Evolutionary conservation across 768 basidiomycete species (phyloP), one percentile per base, ranked within the genome.

Genomic region (Rickenella mellea): DNA sequence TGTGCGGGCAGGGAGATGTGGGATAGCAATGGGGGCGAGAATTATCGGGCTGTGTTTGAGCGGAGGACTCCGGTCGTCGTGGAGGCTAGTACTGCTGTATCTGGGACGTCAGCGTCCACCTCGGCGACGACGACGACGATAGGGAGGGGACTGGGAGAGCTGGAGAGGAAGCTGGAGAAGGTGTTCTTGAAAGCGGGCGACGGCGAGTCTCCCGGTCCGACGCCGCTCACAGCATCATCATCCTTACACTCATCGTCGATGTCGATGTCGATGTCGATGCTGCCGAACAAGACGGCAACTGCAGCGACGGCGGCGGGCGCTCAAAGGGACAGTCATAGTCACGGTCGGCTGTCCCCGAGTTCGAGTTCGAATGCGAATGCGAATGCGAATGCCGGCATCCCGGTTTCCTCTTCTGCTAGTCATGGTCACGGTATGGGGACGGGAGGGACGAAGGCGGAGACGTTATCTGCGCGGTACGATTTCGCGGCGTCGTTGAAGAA

Each of bases 11-110:
- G 67, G 49, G 92, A 97, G 59, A 73, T 83, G 44, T 97, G 94
- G 94, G 94, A 98, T 60, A 93, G 88, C 65, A 94, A 96, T 55
- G 57, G 52, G 20, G 81, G 83, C 2, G 57, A 68, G 41, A 88
- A 98, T 56, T 97, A 94, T 59, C 65, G 76, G 36, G 74, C 86
- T 42, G 74, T 69, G 43, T 93, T 97, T 55, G 62, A 60, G 42
- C 63, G 65, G 48, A 49, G 41, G 27, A 17, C 26, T 8, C 31
- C 7, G 42, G 42, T 3, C 66, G 61, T 62, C 54, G 41, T 20
- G 22, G 7, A 20, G 19, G 30, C 10, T 36, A 12, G 36, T 39
- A 42, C 29, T 27, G 19, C 54, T 28, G 57, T 63, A n/a, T n/a
- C n/a, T 36, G 33, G 19, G 33, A 36, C 33, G 3, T 15, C 33